A percentile compares a stretch with the other conserved stretches of the same genome.
Conservation (phyloP, 2,329 filamentous ascomycete species). For the Ophiostoma sp. region DNA sequence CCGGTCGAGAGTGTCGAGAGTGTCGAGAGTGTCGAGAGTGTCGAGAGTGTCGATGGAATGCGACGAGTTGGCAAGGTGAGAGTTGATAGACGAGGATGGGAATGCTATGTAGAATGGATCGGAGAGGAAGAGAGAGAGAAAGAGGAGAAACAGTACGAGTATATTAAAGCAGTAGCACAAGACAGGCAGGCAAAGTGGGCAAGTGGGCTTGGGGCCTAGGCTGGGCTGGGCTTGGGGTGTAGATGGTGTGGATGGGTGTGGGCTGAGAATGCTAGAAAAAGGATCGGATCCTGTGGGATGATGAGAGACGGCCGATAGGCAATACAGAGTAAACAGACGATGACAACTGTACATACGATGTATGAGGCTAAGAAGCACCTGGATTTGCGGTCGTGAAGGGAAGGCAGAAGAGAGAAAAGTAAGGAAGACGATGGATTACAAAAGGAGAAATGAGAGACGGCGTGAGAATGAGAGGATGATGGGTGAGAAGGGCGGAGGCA, state of each 20-base stretch:
- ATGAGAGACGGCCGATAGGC: not conserved
- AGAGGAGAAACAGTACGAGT: not conserved
- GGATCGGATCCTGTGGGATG: not conserved
- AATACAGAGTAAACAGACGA: not conserved
- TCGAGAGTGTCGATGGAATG: conserved; percentile 2
- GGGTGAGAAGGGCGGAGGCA: not conserved
- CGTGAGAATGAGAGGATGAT: not conserved
- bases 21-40: not conserved
- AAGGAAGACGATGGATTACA: not conserved
- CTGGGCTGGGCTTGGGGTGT: no score
- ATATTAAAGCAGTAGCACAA: not conserved
- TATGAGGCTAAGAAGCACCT: not conserved
- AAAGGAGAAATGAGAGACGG: not conserved
- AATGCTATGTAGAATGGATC: not conserved
- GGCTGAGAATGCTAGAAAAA: not conserved
- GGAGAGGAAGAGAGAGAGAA: not conserved
- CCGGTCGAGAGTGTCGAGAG: not conserved
- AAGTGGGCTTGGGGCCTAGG: not conserved
- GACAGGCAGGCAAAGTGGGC: conserved; percentile 1
- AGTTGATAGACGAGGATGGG: not conserved
- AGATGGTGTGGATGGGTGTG: not conserved
- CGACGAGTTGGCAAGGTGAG: conserved; percentile 2
- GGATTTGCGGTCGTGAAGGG: not conserved
- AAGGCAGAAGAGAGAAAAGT: not conserved
- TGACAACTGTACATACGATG: not conserved